Conservation (phyloP, 2,329 filamentous ascomycete species). For the Sarocladium brachiariae region DNA sequence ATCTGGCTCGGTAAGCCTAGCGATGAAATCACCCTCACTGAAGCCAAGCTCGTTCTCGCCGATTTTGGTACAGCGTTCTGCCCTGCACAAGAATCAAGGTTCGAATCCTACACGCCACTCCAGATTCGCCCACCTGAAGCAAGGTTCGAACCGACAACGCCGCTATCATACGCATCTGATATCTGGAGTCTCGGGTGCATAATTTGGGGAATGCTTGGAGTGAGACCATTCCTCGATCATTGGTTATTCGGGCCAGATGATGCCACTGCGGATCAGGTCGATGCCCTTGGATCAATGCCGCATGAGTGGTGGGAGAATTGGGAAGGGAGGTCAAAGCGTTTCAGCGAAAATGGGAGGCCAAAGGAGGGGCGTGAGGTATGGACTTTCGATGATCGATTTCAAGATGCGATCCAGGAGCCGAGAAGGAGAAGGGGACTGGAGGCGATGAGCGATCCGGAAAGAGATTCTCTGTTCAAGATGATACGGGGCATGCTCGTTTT, state of each 20-base stretch:
- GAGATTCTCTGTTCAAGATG: neutral
- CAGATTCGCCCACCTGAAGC: conserved; percentile 26
- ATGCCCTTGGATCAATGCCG: conserved; percentile 15
- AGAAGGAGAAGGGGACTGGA: neutral
- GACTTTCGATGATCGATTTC: neutral
- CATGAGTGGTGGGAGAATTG: conserved; percentile 18
- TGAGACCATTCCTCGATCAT: conserved; percentile 16
- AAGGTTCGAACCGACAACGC: conserved; percentile 25
- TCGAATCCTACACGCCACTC: conserved; percentile 24
- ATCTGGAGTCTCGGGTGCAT: conserved; percentile 33
- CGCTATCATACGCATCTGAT: conserved; percentile 28
- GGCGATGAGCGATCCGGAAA: neutral
- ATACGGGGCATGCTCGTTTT: conserved; percentile 3
- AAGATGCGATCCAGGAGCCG: neutral
- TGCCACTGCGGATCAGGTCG: conserved; percentile 15
- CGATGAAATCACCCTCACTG: conserved; percentile 21
- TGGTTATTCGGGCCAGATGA: conserved; percentile 13
- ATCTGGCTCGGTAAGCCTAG: conserved; percentile 28
- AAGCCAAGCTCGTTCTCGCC: conserved; percentile 17
- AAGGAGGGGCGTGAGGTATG: neutral
- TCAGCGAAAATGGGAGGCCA: conserved; percentile 14
- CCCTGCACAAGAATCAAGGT: conserved; percentile 15
- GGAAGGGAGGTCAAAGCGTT: conserved; percentile 16
- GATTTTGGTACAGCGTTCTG: conserved; percentile 32
- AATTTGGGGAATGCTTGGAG: conserved; percentile 28